Percentiles rank a stretch among this genome's conserved stretches.
These are phyloP conservation scores for Laguncularia racemosa DNA, from an alignment of 345 rosid species.

Conservation along the genomic window DNA sequence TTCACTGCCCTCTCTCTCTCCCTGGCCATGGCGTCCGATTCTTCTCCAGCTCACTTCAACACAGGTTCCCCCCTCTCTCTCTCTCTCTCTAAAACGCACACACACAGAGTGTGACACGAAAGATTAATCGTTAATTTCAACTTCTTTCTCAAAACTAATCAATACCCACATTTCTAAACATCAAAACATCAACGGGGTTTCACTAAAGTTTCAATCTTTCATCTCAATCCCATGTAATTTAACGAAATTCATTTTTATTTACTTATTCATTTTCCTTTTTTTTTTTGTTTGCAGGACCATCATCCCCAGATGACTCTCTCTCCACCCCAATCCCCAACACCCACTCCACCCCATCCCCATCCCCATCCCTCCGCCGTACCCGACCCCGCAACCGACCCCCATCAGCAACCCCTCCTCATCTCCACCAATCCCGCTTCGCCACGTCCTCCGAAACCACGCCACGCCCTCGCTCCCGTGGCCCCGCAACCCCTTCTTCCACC, in stretches of 20 bases:
- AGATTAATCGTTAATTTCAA: too few relatives aligned
- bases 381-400: background rate
- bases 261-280: background rate
- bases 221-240: background rate
- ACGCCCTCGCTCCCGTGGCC: slow-evolving; percentile 28
- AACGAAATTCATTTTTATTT: background rate
- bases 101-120: too few relatives aligned
- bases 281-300: slow-evolving; percentile 37
- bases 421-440: slow-evolving; percentile 19
- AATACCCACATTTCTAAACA: background rate
- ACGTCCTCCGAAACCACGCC: slow-evolving; percentile 42
- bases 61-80: slow-evolving; percentile 26
- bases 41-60: slow-evolving; percentile 38
- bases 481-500: slow-evolving; percentile 44
- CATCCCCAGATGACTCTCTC: slow-evolving; percentile 54
- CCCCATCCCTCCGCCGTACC: slow-evolving; percentile 10
- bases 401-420: slow-evolving; percentile 25
- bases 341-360: slow-evolving; percentile 48
- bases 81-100: background rate
- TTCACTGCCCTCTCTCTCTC: slow-evolving; percentile 4
- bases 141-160: background rate
- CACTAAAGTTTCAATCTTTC: too few relatives aligned
- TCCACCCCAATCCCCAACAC: slow-evolving; percentile 70
- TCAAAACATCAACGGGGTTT: background rate
- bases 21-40: slow-evolving; percentile 62